Conservation (phyloP, 2,329 filamentous ascomycete genomes). For the Fusarium sororula region DNA sequence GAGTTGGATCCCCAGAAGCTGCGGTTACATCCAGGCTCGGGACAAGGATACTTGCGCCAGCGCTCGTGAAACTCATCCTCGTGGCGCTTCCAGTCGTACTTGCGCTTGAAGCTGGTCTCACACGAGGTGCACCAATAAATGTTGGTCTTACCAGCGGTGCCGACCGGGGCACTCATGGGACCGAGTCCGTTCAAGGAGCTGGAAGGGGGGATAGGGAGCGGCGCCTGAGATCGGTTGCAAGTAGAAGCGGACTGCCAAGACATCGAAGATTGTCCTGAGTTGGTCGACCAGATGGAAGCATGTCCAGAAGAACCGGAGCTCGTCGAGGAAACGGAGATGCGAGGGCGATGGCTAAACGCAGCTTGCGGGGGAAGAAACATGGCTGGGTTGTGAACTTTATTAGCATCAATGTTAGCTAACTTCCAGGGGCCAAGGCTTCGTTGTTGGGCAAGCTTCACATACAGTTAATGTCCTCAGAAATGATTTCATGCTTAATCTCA, state of each 20-base stretch:
- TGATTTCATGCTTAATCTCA: slow-evolving; percentile 45
- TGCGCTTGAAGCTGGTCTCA: slow-evolving; percentile 73
- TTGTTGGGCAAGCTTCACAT: slow-evolving; percentile 25
- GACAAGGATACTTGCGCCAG: slow-evolving; percentile 73
- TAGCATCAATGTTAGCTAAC: slow-evolving; percentile 19
- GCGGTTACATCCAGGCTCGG: slow-evolving; percentile 70
- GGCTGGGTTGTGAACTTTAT: slow-evolving; percentile 35
- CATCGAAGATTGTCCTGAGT: slow-evolving; percentile 51
- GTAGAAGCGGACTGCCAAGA: slow-evolving; percentile 50
- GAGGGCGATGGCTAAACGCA: slow-evolving; percentile 53
- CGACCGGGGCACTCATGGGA: slow-evolving; percentile 39
- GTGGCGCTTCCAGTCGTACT: slow-evolving; percentile 76
- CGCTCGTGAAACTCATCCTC: slow-evolving; percentile 76
- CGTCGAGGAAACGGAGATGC: slow-evolving; percentile 60
- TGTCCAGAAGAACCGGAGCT: slow-evolving; percentile 61
- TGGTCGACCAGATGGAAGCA: slow-evolving; percentile 57
- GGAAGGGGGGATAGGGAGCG: slow-evolving; percentile 49
- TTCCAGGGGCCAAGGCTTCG: background rate
- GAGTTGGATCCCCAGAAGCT: slow-evolving; percentile 75
- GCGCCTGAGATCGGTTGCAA: slow-evolving; percentile 48
- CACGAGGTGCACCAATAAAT: slow-evolving; percentile 67
- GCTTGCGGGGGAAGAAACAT: slow-evolving; percentile 50
- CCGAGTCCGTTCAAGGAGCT: slow-evolving; percentile 46
- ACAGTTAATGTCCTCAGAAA: slow-evolving; percentile 42
- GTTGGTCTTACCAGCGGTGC: slow-evolving; percentile 51